These are phyloP conservation scores for Candida sp. DNA, from an alignment of 1,139 yeast species.

Conservation along the genomic window DNA sequence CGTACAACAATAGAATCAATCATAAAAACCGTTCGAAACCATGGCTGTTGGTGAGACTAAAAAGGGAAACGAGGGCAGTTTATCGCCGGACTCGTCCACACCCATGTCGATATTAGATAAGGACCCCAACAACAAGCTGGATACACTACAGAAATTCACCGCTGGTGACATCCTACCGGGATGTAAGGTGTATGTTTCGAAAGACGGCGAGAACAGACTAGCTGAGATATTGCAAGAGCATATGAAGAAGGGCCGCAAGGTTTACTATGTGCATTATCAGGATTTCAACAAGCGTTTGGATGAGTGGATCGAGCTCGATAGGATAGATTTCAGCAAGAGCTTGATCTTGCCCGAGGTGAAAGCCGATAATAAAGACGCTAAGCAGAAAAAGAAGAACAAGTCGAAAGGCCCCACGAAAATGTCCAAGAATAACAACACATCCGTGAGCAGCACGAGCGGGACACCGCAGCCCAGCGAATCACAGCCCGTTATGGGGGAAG, in stretches of 20 bases:
- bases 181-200: constrained; percentile 79
- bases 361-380: constrained; percentile 41
- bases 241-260: constrained; percentile 73
- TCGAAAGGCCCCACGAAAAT: constrained; percentile 15
- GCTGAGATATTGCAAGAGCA: constrained; percentile 90
- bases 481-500: constrained; percentile 43
- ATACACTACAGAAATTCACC: constrained; percentile 24
- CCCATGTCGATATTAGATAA: constrained; percentile 10
- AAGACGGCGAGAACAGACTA: constrained; percentile 77
- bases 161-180: constrained; percentile 65
- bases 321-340: constrained; percentile 72
- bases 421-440: constrained; percentile 12
- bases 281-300: constrained; percentile 91
- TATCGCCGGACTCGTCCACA: constrained; percentile 7
- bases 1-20: neutral
- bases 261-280: constrained; percentile 91
- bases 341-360: constrained; percentile 75
- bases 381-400: constrained; percentile 26
- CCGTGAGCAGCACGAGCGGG: constrained; percentile 12
- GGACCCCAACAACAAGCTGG: constrained; percentile 1
- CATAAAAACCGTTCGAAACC: neutral
- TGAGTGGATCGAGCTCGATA: constrained; percentile 83
- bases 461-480: constrained; percentile 17
- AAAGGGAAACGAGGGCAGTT: neutral
- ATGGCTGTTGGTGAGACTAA: constrained; percentile 7